Conservation (phyloP, 163 green algal species). For the Chlamydomonas reinhardtii region DNA sequence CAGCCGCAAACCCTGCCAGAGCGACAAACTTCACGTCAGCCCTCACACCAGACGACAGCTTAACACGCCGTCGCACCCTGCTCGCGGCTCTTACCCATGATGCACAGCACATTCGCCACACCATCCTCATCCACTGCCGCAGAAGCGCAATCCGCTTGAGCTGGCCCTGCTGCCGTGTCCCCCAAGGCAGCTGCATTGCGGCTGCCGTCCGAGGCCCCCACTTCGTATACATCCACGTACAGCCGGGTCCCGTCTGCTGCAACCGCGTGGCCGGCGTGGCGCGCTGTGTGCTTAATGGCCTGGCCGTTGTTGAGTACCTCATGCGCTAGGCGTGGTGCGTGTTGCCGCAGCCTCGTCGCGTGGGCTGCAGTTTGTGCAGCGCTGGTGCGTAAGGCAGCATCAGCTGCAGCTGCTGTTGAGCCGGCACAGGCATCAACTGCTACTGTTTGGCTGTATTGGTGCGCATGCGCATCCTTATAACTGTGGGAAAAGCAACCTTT, state of each 20-base stretch:
- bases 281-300: constrained; percentile 6
- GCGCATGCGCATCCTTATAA: background rate
- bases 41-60: background rate
- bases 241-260: constrained; percentile 21
- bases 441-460: too few species aligned
- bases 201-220: too few species aligned
- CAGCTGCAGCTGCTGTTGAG: too few species aligned
- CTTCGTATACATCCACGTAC: constrained; percentile 52
- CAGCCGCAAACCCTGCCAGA: constrained; percentile 62
- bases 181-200: too few species aligned
- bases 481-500: too few species aligned
- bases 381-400: background rate
- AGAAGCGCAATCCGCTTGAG: background rate
- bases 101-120: constrained; percentile 51
- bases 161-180: background rate
- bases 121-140: background rate
- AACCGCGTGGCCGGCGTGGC: background rate
- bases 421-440: too few species aligned
- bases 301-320: constrained; percentile 23
- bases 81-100: constrained; percentile 52
- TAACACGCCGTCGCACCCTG: too few species aligned
- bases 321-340: background rate
- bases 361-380: background rate
- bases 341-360: background rate
- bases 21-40: background rate